phyloP scores from a whole-genome alignment of 2,329 filamentous ascomycete genomes.

The Aspergillus melleus region DNA sequence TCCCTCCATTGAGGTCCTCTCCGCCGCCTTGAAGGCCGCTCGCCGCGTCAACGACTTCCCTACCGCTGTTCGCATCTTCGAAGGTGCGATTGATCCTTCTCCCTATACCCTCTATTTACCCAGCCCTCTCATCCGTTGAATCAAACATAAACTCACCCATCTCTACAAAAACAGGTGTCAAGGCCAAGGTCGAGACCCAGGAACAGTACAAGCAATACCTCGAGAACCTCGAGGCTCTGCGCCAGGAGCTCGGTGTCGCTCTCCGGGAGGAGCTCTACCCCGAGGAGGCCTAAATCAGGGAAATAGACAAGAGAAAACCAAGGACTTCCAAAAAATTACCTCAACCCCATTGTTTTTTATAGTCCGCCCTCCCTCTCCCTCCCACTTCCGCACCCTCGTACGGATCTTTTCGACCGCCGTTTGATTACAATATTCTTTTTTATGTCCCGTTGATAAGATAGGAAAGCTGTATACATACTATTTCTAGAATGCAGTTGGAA shows the following conservation, averaged over 20 bases:
- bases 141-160: constrained; percentile 6
- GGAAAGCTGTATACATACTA: constrained; percentile 42
- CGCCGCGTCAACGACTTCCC: constrained; percentile 98
- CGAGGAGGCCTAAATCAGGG: constrained; percentile 43
- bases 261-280: constrained; percentile 95
- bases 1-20: constrained; percentile 86
- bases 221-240: constrained; percentile 84
- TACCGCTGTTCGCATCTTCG: constrained; percentile 96
- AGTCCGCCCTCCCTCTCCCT: constrained; percentile 9
- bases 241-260: constrained; percentile 87
- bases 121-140: constrained; percentile 1
- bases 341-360: neutral
- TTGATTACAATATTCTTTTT: constrained; percentile 19
- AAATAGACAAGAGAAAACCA: neutral
- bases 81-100: constrained; percentile 64
- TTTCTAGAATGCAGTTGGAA: constrained; percentile 34
- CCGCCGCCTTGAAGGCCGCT: constrained; percentile 88
- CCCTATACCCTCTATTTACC: neutral
- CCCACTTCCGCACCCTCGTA: neutral
- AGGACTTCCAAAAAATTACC: neutral
- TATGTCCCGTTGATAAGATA: constrained; percentile 31
- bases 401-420: constrained; percentile 1
- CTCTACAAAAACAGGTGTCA: constrained; percentile 68
- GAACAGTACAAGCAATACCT: constrained; percentile 96
- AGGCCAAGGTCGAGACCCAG: constrained; percentile 99